Base-by-base conservation (phyloP, 495 filamentous ascomycete genomes). In the Penicillium coffeae region DNA sequence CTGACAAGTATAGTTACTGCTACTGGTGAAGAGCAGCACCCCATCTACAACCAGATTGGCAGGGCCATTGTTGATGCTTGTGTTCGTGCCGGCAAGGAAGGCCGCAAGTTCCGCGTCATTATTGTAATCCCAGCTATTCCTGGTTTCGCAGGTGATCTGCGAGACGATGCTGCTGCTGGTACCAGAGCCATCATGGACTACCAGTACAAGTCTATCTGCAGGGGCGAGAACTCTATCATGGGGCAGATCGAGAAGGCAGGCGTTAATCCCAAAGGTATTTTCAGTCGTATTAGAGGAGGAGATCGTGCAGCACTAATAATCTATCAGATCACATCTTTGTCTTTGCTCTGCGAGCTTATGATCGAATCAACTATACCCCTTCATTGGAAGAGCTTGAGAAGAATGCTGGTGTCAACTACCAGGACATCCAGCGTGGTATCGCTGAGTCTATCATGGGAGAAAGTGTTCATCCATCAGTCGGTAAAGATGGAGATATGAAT, bases 151-250 rank as follows among this genome's bases (percentile, higher is more conserved):
- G 92, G 93, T 8, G 92, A 96, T 64, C 72, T 98, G 9, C 70
- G 92, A 27, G 83, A 88, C 13, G 82, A 85, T 52, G 89, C 85
- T 20, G 92, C 93, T 0, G 78, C 78, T 15, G 92, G 93, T 18
- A 96, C 92, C 0, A 71, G 89, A 47, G 90, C 90, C 3, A 98
- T 96, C 60, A 98, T 98, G 89, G 91, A 96, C 60, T 98, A 96
- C 64, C 92, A 96, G 64, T 98, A 92, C 70, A 96, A 93, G 64
- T 93, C 89, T 1, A 95, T 98, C 49, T 84, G 84, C 56, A 87
- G 92, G 10, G 92, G 93, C 1, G 84, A 95, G 55, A 75, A 96
- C 63, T 95, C 88, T 9, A 96, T 96, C 41, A 90, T 86, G 57
- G 86, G 78, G 13, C 87, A 87, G 55, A 82, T 96, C 21, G 66